A percentile compares a stretch with the other conserved stretches of the same genome.
These are phyloP conservation scores for Puccinellia tenuiflora DNA, from an alignment of 176 grass and related monocot genomes.

Conservation along the genomic window DNA sequence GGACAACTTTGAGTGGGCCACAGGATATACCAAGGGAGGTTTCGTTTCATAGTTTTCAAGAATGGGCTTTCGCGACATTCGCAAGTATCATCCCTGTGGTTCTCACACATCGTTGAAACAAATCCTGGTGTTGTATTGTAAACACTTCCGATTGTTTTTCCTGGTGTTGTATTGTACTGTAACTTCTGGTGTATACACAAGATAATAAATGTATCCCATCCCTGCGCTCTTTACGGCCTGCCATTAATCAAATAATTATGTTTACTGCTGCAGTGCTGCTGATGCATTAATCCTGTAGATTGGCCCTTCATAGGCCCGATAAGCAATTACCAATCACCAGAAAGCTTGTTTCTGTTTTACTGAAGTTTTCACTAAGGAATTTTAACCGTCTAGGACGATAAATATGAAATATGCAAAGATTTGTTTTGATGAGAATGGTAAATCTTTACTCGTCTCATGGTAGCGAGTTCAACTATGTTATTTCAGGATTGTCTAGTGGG, in stretches of 20 bases:
- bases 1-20: conserved; percentile 73
- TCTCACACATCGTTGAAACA: conserved; percentile 33
- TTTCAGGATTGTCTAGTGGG: conserved; percentile 57
- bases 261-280: neutral
- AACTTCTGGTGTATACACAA: no score
- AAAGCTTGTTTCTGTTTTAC: neutral
- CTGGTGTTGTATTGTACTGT: no score
- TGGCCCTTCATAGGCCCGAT: neutral
- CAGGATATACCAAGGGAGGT: conserved; percentile 68
- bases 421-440: conserved; percentile 70
- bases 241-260: neutral
- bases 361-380: neutral
- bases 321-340: neutral
- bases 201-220: no score
- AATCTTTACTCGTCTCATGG: conserved; percentile 60
- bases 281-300: neutral
- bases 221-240: neutral
- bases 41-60: conserved; percentile 50
- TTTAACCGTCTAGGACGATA: conserved; percentile 45
- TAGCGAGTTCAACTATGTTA: conserved; percentile 85
- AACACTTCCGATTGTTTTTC: no score
- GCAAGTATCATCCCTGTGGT: conserved; percentile 58
- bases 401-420: conserved; percentile 56
- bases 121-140: no score
- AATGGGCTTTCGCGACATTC: conserved; percentile 62